phyloP scores from a whole-genome alignment of 139 green algal genomes.

The Chlamydomonas sphaeroides region DNA sequence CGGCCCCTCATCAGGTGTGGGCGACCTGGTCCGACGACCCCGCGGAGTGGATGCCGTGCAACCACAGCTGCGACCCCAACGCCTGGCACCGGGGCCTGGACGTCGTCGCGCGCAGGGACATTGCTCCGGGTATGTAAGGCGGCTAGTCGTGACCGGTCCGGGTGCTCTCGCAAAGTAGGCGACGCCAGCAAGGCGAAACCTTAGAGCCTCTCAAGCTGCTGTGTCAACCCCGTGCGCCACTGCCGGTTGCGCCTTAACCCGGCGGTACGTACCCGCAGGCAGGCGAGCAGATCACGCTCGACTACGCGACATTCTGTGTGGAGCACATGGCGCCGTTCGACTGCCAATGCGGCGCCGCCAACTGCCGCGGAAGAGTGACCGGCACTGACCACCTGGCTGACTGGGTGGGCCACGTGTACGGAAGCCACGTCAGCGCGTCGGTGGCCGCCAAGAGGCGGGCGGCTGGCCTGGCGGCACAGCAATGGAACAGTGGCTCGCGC shows the following conservation, averaged over 20 bases:
- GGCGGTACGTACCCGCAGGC: no score
- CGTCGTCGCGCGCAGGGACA: constrained; percentile 37
- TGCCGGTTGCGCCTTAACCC: no score
- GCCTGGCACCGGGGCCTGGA: constrained; percentile 35
- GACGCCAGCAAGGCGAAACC: no score
- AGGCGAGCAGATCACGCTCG: constrained; percentile 21
- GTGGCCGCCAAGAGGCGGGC: not conserved
- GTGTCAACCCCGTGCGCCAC: no score
- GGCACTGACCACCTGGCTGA: constrained; percentile 16
- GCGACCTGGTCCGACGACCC: constrained; percentile 42
- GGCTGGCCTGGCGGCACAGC: not conserved
- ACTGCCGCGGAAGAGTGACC: constrained; percentile 21
- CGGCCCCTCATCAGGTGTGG: no score
- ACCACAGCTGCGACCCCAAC: constrained; percentile 51
- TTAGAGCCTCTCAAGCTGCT: no score
- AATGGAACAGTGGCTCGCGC: no score
- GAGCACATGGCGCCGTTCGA: constrained; percentile 26
- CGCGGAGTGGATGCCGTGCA: constrained; percentile 38
- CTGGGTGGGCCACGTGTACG: constrained; percentile 16
- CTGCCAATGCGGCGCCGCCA: constrained; percentile 24
- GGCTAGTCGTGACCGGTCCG: no score
- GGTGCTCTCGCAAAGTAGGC: no score
- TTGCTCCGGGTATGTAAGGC: constrained; percentile 1
- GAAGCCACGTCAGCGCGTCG: constrained; percentile 23
- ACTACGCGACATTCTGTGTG: constrained; percentile 40